These are phyloP conservation scores for Rosa lucieae DNA, from an alignment of 306 rosid genomes.

Conservation along the genomic window DNA sequence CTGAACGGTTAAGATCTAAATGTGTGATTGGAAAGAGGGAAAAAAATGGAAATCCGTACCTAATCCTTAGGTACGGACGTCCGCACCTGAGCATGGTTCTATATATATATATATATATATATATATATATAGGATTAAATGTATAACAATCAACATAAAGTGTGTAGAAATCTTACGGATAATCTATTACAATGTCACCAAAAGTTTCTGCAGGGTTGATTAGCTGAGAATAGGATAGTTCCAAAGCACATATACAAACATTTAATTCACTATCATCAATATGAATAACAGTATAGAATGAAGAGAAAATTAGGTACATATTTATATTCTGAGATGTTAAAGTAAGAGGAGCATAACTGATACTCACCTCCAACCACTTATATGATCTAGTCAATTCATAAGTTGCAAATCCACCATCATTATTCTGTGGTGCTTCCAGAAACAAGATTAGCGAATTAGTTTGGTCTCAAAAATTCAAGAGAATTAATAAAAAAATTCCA, in stretches of 20 bases:
- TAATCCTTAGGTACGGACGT: too few relatives aligned
- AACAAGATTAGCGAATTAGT: not conserved
- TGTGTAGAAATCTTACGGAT: constrained; percentile 30
- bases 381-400: constrained; percentile 40
- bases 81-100: too few relatives aligned
- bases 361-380: constrained; percentile 33
- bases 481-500: not conserved
- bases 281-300: not conserved
- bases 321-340: not conserved
- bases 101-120: too few relatives aligned
- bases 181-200: constrained; percentile 44
- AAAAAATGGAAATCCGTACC: too few relatives aligned
- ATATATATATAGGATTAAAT: not conserved
- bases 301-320: not conserved
- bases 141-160: not conserved
- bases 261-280: not conserved
- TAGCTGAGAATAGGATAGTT: constrained; percentile 14
- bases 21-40: too few relatives aligned
- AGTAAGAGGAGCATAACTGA: constrained; percentile 3
- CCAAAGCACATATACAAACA: not conserved
- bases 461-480: not conserved
- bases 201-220: constrained; percentile 45
- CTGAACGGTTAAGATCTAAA: too few relatives aligned
- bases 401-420: constrained; percentile 36
- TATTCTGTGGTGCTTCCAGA: constrained; percentile 26